Percentiles rank a stretch among this genome's conserved stretches.
Evolutionary conservation across 768 basidiomycete genomes (phyloP).

Genomic region (Leccinum uliginosum): DNA sequence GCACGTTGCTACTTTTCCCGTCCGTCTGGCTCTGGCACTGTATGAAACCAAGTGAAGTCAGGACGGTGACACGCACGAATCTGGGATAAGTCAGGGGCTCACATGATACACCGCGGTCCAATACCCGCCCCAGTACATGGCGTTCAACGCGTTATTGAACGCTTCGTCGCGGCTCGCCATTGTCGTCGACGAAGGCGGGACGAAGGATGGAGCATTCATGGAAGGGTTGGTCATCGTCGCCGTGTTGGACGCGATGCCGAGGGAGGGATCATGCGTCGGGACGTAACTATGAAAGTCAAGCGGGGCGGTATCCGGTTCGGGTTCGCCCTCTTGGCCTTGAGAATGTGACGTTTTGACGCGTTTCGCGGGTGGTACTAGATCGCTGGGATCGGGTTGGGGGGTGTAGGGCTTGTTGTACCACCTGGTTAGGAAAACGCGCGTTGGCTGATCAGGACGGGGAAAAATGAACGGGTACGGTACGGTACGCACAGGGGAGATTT

Average conservation of each 20-base stretch:
- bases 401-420: constrained; percentile 70
- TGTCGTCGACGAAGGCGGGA: constrained; percentile 31
- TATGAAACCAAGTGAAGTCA: constrained; percentile 1
- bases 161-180: constrained; percentile 68
- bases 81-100: constrained; percentile 14
- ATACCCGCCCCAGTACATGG: constrained; percentile 86
- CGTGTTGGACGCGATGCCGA: constrained; percentile 34
- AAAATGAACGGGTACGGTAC: background rate
- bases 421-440: constrained; percentile 32
- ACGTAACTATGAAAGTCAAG: constrained; percentile 68
- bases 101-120: constrained; percentile 87
- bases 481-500: constrained; percentile 66
- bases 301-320: constrained; percentile 52
- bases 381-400: constrained; percentile 11
- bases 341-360: background rate
- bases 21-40: constrained; percentile 33
- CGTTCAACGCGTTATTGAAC: constrained; percentile 66
- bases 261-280: constrained; percentile 63
- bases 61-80: background rate
- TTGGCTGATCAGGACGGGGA: background rate
- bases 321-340: constrained; percentile 2
- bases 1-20: constrained; percentile 15
- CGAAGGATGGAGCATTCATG: constrained; percentile 17
- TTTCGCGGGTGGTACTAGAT: constrained; percentile 1
- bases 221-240: constrained; percentile 9